phyloP scores from a whole-genome alignment of 1,284 basidiomycete species.

The Termitomyces sp. region DNA sequence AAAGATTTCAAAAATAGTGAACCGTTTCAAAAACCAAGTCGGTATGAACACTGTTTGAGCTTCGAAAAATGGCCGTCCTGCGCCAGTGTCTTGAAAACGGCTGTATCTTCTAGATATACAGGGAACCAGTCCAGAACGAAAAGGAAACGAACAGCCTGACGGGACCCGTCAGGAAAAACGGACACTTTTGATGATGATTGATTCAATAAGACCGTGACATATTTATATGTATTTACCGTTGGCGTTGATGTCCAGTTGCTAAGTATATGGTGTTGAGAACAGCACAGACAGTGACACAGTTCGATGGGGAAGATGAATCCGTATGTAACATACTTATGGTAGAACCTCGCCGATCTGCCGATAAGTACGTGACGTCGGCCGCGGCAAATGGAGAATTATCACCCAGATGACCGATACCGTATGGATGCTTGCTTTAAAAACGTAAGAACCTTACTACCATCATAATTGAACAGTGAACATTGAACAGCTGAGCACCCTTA shows the following conservation, averaged over 20 bases:
- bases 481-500: neutral
- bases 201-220: slow-evolving; percentile 1
- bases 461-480: slow-evolving; percentile 5
- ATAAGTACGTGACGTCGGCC: no score
- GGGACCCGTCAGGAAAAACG: slow-evolving; percentile 12
- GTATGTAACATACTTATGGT: no score
- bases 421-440: neutral
- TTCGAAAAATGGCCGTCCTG: slow-evolving; percentile 18
- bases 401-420: neutral
- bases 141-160: slow-evolving; percentile 24
- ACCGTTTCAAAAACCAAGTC: slow-evolving; percentile 1
- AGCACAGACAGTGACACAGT: no score
- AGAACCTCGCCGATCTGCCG: no score
- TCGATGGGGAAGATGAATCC: no score
- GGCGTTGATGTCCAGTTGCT: neutral
- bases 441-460: slow-evolving; percentile 11
- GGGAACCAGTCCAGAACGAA: slow-evolving; percentile 41
- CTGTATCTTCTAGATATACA: slow-evolving; percentile 24
- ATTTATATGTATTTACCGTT: slow-evolving; percentile 9
- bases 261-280: no score
- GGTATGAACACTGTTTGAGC: slow-evolving; percentile 11
- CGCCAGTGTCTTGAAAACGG: slow-evolving; percentile 16
- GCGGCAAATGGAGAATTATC: no score
- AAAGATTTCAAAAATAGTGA: slow-evolving; percentile 12
- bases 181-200: slow-evolving; percentile 11